Evolutionary conservation across 1,284 basidiomycete species (phyloP), one percentile per base, ranked within the genome.

Genomic region (Quambalaria eucalypti): DNA sequence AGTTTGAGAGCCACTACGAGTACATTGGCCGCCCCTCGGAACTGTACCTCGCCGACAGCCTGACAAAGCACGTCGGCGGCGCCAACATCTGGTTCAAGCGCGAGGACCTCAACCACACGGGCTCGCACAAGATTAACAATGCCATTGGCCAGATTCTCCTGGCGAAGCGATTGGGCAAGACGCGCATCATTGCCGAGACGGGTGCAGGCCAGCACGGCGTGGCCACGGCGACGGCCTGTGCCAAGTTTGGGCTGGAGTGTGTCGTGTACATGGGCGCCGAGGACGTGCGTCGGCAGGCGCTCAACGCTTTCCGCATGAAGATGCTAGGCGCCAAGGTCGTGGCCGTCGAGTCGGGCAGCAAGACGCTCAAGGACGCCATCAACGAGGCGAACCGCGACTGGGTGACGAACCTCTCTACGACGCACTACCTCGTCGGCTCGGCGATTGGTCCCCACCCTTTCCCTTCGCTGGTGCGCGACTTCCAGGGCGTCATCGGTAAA

Each of bases 141-240:
- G 73, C 73, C 19, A 60, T 73, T 42, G 73, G 71, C 8, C 73
- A 75, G 57, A 90, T 97, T 62, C 81, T 99, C 16, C 84, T 99
- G 30, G 95, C 95, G 3, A 83, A 84, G 56, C 82, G 93, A 46
- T 79, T 98, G 62, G 93, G 95, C 28, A 99, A 99, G 80, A 95
- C 82, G 48, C 84, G 92, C 51, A 97, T 99, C 74, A 97, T 98
- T 64, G 92, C 93, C 49, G 95, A 99, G 80, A 98, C 95, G 1
- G 93, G 93, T 59, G 93, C 95, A 0, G 95, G 95, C 28, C 93
- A 98, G 77, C 95, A 99, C 77, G 95, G 95, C 77, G 92, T 98
- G 21, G 95, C 95, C 8, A 97, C 93, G 38, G 95, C 95, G 0
- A 98, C 93, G 2, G 95, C 90, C 8, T 98, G 95, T 68, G 93